phyloP scores from a whole-genome alignment of 139 green algal genomes.

The Spirogloea muscicola region DNA sequence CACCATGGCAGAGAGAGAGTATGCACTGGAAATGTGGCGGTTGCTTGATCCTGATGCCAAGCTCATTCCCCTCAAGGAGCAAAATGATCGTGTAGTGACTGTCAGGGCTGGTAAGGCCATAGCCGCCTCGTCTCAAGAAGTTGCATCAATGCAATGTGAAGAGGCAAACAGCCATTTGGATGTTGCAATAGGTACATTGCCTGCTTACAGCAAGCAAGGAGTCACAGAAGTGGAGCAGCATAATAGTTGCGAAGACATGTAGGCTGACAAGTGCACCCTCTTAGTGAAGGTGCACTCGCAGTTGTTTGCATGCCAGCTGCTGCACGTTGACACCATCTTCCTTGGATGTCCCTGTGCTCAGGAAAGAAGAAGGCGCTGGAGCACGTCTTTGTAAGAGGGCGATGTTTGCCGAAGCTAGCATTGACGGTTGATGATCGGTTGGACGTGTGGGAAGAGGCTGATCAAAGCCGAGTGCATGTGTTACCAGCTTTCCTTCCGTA shows the following conservation, averaged over 20 bases:
- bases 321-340: not conserved
- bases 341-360: slow-evolving; percentile 8
- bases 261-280: not conserved
- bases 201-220: no score
- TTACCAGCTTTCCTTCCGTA: slow-evolving; percentile 46
- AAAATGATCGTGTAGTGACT: slow-evolving; percentile 24
- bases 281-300: not conserved
- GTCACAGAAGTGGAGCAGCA: no score
- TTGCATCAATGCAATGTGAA: not conserved
- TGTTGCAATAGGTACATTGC: not conserved
- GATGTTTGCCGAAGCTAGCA: slow-evolving; percentile 25
- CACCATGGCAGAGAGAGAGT: slow-evolving; percentile 49
- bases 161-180: not conserved
- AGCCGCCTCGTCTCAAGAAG: not conserved
- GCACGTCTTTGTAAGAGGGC: slow-evolving; percentile 10
- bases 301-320: no score
- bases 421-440: slow-evolving; percentile 50
- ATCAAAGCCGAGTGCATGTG: slow-evolving; percentile 36
- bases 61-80: slow-evolving; percentile 25
- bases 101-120: slow-evolving; percentile 32
- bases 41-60: slow-evolving; percentile 40
- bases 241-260: not conserved
- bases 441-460: slow-evolving; percentile 49
- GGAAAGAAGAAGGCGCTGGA: slow-evolving; percentile 34
- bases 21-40: slow-evolving; percentile 52